Base-by-base conservation (phyloP, 805 yeast species). In the Kodamaea nitidulidarum region DNA sequence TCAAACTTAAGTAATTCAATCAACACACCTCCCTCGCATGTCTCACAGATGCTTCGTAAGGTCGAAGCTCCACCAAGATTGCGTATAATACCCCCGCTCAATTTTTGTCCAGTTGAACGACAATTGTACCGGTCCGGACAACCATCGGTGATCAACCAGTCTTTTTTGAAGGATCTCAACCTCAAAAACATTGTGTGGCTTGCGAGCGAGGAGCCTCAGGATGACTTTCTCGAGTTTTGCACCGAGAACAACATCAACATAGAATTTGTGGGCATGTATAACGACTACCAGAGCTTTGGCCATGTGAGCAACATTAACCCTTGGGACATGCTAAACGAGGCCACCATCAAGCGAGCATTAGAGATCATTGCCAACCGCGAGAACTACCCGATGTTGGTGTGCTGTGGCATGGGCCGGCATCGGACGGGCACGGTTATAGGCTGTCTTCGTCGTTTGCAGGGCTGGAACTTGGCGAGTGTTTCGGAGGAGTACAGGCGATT, bases 371-470 rank as follows among this genome's bases (percentile, higher is more conserved):
- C 81, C 32, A 76, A 86, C 50, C 74, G 73, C 46, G 72, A 76
- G n/a, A 78, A 80, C 56, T 86, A 87, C 53, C 98, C 98, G 0
- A 52, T 93, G 45, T 65, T 93, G 36, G 90, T 90, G 4, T 93
- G 98, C 60, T 93, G 98, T 53, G 96, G 97, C 10, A 93, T 93
- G 98, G 98, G 98, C 0, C 71, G 98, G 49, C 98, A 91, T 60
- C 72, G 98, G 48, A 90, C 98, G 0, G 98, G 98, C 1, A 90
- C 98, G 0, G 96, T 93, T 3, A 79, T 93, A 43, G 98, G 98
- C 1, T 91, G 98, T 60, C 65, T 91, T 34, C 69, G 98, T 46
- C 73, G 96, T 43, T 66, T 93, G 14, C 97, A 93, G 70, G 91
- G 95, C n/a, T 91, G 98, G 98, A 93, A 95, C 54, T 66, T 91